Base-by-base conservation (phyloP, 2,329 filamentous ascomycete genomes). In the Penicillium sp. region DNA sequence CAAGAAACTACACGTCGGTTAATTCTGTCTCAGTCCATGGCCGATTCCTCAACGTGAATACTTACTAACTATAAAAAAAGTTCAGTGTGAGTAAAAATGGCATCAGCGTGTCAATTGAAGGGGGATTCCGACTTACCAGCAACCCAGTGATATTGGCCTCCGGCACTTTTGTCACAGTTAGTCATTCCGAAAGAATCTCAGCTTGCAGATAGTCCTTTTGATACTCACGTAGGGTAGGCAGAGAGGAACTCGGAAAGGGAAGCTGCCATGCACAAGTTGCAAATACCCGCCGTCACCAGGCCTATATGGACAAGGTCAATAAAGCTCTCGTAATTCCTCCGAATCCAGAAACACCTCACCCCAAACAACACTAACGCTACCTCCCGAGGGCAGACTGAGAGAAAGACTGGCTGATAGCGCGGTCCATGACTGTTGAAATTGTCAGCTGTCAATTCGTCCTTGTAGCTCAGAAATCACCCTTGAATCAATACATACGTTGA, bases 91-190 rank as follows among this genome's bases (percentile, higher is more conserved):
- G 51, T 40, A 6, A 25, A 52, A 52, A 38, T 40, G 35, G 35
- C 22, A 53, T 22, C 22, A 22, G 35, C 7, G 22, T 26, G 6
- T 38, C 37, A n/a, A 25, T 22, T 14, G 5, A 43, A 43, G 13
- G 35, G 37, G 26, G 8, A 10, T 19, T 28, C 33, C 3, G 10
- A 55, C 52, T 55, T 55, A 55, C 52, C 40, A 57, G 89, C 87
- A 2, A 88, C 89, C 89, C 89, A 91, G 71, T 91, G 87, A 65
- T 92, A 91, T 74, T 89, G 84, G 14, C 85, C 87, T 65, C 84
- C 84, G 3, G 84, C 84, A 1, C 73, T 75, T 33, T 49, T n/a
- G 13, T 19, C 25, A 45, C 10, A 13, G 59, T 71, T 54, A 73
- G 65, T 52, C 19, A 60, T 10, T 11, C 14, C 19, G 6, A n/a